A percentile compares a stretch with the other conserved stretches of the same genome.
These are phyloP conservation scores for Borovskyia barvae DNA, from an alignment of 208 protist genomes.

Conservation along the genomic window DNA sequence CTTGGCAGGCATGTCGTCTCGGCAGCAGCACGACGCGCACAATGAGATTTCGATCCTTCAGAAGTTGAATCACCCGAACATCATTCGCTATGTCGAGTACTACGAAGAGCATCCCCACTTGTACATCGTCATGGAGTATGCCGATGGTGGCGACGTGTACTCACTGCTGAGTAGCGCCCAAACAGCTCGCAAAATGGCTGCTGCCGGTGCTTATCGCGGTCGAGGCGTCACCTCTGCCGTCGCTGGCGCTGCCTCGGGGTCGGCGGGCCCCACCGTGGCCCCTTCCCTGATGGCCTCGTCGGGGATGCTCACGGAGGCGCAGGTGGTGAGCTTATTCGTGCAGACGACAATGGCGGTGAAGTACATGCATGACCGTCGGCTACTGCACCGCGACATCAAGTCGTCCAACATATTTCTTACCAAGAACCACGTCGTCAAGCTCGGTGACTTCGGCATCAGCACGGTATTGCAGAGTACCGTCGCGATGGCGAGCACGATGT, in stretches of 20 bases:
- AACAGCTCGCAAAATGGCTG: conserved; percentile 10
- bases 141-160: conserved; percentile 84
- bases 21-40: conserved; percentile 73
- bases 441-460: conserved; percentile 92
- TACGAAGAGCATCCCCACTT: conserved; percentile 78
- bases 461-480: conserved; percentile 86
- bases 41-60: conserved; percentile 86
- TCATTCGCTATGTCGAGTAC: conserved; percentile 83
- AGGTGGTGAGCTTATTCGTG: conserved; percentile 78
- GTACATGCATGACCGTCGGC: conserved; percentile 88
- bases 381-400: conserved; percentile 93
- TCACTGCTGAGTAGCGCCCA: conserved; percentile 40
- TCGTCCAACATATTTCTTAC: conserved; percentile 92
- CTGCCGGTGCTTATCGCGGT: neutral
- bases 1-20: conserved; percentile 63
- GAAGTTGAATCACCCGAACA: conserved; percentile 85
- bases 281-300: neutral
- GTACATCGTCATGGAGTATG: conserved; percentile 93
- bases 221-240: neutral
- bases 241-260: neutral
- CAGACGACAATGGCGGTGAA: conserved; percentile 87
- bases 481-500: conserved; percentile 91
- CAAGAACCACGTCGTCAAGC: conserved; percentile 80
- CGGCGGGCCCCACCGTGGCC: neutral
- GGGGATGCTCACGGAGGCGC: conserved; percentile 53